These are phyloP conservation scores for Pyrus betulifolia DNA, from an alignment of 306 rosid species.

Conservation along the genomic window DNA sequence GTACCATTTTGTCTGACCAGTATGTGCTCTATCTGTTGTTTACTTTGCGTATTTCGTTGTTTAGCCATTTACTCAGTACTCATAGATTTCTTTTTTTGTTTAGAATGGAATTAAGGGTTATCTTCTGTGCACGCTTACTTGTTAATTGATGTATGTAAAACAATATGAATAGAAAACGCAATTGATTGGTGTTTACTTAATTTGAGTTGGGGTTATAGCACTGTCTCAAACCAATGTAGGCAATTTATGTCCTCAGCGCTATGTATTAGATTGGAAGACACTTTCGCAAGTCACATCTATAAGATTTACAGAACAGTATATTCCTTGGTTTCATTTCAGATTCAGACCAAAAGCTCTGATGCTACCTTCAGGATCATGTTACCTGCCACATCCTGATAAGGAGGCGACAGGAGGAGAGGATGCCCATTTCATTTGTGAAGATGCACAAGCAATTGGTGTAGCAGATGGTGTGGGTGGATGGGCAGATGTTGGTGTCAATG, in stretches of 20 bases:
- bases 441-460: constrained; percentile 73
- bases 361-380: constrained; percentile 74
- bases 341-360: constrained; percentile 50
- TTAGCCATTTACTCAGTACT: neutral
- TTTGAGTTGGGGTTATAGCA: neutral
- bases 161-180: neutral
- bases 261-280: no score
- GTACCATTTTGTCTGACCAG: constrained; percentile 40
- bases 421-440: constrained; percentile 78
- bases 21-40: constrained; percentile 28
- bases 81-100: neutral
- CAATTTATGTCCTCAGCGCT: neutral
- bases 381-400: constrained; percentile 90
- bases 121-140: neutral
- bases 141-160: neutral
- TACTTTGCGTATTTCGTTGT: neutral
- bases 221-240: neutral
- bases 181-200: neutral
- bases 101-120: neutral
- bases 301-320: neutral
- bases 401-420: constrained; percentile 89
- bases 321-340: constrained; percentile 30
- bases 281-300: no score
- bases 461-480: constrained; percentile 90
- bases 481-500: constrained; percentile 87